These are phyloP conservation scores for Penicillium sp. DNA, from an alignment of 2,329 filamentous ascomycete genomes.

Conservation along the genomic window DNA sequence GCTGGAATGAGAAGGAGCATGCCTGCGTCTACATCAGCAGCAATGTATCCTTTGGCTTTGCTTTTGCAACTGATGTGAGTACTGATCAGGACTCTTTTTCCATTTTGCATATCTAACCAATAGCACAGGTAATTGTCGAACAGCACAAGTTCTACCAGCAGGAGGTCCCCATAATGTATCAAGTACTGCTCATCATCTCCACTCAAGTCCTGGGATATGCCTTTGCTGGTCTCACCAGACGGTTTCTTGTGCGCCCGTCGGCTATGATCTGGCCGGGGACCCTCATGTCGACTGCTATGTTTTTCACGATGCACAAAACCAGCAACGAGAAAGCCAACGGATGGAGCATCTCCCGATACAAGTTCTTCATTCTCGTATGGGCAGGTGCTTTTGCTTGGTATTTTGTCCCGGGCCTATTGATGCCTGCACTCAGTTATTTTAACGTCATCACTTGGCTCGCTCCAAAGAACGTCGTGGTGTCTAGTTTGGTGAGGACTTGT, in stretches of 20 bases:
- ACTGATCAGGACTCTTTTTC: neutral
- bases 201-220: conserved; percentile 84
- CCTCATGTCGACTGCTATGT: conserved; percentile 84
- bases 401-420: conserved; percentile 75
- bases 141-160: conserved; percentile 87
- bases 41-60: conserved; percentile 85
- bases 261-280: conserved; percentile 92
- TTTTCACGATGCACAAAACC: conserved; percentile 77
- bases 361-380: conserved; percentile 76
- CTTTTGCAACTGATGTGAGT: conserved; percentile 73
- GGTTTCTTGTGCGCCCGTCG: conserved; percentile 76
- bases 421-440: conserved; percentile 83
- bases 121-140: conserved; percentile 66
- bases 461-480: conserved; percentile 77
- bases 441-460: conserved; percentile 85
- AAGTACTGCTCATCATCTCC: conserved; percentile 76
- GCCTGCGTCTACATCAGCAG: conserved; percentile 85
- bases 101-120: conserved; percentile 1
- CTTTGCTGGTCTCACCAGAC: conserved; percentile 74
- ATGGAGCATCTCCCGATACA: conserved; percentile 77
- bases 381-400: conserved; percentile 71
- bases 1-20: conserved; percentile 85
- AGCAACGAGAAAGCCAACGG: conserved; percentile 77
- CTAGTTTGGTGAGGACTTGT: conserved; percentile 58
- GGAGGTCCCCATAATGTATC: conserved; percentile 69